Conservation (phyloP, 1,139 yeast species). For the Saccharomycopsis hybrid region DNA sequence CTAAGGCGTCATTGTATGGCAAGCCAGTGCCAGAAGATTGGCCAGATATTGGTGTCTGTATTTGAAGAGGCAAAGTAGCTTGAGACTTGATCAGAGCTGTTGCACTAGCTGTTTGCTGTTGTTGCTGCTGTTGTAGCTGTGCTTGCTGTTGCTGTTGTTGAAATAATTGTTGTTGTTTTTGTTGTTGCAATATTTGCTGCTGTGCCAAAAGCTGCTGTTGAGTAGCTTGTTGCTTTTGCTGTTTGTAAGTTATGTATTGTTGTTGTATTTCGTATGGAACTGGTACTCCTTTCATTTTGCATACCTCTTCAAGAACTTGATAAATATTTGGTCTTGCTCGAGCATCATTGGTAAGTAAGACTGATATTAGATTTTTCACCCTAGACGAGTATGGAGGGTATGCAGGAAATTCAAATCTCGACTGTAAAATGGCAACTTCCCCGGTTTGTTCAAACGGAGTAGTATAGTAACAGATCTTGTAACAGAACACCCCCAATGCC, state of each 20-base stretch:
- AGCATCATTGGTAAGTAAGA: constrained; percentile 64
- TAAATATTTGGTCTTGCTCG: constrained; percentile 64
- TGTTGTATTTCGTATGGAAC: constrained; percentile 39
- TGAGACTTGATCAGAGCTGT: no score
- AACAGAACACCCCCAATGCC: constrained; percentile 91
- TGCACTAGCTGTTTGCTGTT: constrained; percentile 9
- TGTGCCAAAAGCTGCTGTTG: constrained; percentile 8
- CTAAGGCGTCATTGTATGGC: constrained; percentile 8
- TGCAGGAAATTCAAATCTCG: constrained; percentile 52
- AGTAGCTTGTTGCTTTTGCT: constrained; percentile 21
- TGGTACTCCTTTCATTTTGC: constrained; percentile 48
- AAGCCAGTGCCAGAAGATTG: constrained; percentile 5
- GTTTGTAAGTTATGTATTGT: constrained; percentile 17
- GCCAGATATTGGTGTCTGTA: constrained; percentile 19
- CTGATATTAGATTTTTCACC: constrained; percentile 51
- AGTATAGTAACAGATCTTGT: constrained; percentile 86
- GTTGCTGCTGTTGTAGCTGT: constrained; percentile 11
- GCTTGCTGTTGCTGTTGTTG: no score
- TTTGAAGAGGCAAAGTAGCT: constrained; percentile 5
- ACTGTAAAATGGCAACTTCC: constrained; percentile 58
- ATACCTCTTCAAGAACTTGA: constrained; percentile 61
- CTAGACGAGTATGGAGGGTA: constrained; percentile 41
- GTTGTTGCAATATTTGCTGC: constrained; percentile 1
- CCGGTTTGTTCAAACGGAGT: constrained; percentile 90
- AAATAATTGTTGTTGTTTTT: constrained; percentile 10